Base-by-base conservation (phyloP, 768 basidiomycete species). In the Chalciporus piperatus region DNA sequence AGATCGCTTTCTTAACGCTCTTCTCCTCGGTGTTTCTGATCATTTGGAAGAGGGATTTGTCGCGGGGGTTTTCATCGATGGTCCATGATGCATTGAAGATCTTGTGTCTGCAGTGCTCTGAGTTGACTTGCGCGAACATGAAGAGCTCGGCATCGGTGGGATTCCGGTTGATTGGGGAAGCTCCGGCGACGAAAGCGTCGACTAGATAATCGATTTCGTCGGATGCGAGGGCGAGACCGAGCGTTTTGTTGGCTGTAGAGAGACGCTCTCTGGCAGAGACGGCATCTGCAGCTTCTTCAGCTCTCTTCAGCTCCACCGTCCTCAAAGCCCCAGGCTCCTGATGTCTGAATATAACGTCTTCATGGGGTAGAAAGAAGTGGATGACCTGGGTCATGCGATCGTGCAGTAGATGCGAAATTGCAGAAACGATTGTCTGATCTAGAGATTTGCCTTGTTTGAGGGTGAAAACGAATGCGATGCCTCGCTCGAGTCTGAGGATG, bases 41-140 rank as follows among this genome's bases (percentile, higher is more conserved):
- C 95, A 99, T 98, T 59, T 87, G 83, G 73, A 99, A 99, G 19
- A 98, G 81, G 4, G 92, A 90, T 41, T 74, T 73, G 51, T 87
- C 80, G 60, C 83, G 75, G 11, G 75, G 61, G 37, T 75, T 61
- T 2, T 78, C 87, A 61, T 98, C 89, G 58, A 99, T 82, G 11
- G 84, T 90, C 97, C 97, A 99, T 14, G 89, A 80, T 0, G 97
- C 95, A 66, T 99, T 99, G 78, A 98, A 99, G 59, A 98, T 98
- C 73, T 99, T 99, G 78, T 99, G 97, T 30, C 97, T 81, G 69
- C 97, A 99, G 65, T 98, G 97, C 69, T 99, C 97, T n/a, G 95
- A 98, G 73, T 99, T 99, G 68, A 99, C 96, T 66, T 99, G 97
- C 3, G 97, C 96, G 70, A 98, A 99, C 97, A 98, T 99, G 81